Conservation (phyloP, 768 basidiomycete species). For the Rhizopogon vesiculosus region DNA sequence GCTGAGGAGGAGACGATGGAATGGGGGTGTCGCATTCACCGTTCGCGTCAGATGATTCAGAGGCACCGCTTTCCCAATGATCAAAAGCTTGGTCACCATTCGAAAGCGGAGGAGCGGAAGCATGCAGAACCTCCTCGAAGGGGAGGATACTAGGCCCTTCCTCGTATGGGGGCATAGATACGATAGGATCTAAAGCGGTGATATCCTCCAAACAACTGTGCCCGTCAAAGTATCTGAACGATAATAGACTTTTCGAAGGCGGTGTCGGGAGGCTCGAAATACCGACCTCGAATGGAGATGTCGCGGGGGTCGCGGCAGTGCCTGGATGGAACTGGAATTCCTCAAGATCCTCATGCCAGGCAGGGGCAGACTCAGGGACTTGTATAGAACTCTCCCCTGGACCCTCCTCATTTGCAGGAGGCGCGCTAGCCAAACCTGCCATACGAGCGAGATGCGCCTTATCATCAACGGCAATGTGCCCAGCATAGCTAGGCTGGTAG, state of each 20-base stretch:
- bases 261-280: neutral
- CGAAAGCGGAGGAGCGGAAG: conserved; percentile 43
- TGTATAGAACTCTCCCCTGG: conserved; percentile 10
- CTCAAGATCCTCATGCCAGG: conserved; percentile 48
- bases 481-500: conserved; percentile 32
- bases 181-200: neutral
- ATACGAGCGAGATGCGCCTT: conserved; percentile 53
- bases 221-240: neutral
- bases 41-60: neutral
- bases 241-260: neutral
- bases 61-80: conserved; percentile 16
- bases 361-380: conserved; percentile 41
- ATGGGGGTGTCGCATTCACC: conserved; percentile 1
- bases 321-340: conserved; percentile 31
- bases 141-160: conserved; percentile 24
- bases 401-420: conserved; percentile 27
- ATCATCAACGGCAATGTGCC: conserved; percentile 67
- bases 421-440: conserved; percentile 47
- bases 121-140: conserved; percentile 26
- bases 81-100: conserved; percentile 15
- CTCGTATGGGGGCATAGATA: neutral
- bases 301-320: conserved; percentile 35
- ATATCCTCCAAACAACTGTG: neutral
- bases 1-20: neutral
- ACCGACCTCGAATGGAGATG: conserved; percentile 38